Evolutionary conservation across 202 grass and related monocot genomes (phyloP).

Genomic region (Zoysia matrella): DNA sequence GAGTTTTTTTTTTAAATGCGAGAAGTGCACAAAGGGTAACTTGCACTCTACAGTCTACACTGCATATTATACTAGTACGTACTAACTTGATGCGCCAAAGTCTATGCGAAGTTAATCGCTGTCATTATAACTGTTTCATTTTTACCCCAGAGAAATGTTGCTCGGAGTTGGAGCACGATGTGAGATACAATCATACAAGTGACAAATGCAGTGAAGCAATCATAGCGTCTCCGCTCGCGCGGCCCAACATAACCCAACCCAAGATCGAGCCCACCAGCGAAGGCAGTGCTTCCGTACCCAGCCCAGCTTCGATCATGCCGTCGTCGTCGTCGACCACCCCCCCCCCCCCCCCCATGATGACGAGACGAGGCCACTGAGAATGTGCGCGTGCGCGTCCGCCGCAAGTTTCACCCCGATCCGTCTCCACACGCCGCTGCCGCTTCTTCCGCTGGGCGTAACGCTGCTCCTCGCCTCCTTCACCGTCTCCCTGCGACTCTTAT

Average conservation of each 20-base stretch:
- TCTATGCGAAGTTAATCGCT: no score
- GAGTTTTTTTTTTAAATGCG: no score
- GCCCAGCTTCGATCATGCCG: constrained; percentile 27
- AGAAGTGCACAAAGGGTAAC: neutral
- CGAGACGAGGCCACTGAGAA: constrained; percentile 61
- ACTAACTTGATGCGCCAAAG: no score
- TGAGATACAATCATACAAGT: neutral
- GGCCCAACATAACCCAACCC: constrained; percentile 21
- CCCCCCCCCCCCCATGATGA: constrained; percentile 79
- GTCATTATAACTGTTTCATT: no score
- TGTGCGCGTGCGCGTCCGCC: constrained; percentile 61
- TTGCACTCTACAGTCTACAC: neutral
- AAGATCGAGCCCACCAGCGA: constrained; percentile 8
- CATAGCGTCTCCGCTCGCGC: neutral
- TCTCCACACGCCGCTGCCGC: constrained; percentile 33
- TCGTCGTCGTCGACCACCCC: constrained; percentile 59
- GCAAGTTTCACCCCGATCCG: constrained; percentile 49
- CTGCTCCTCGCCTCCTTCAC: constrained; percentile 60
- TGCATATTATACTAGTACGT: no score
- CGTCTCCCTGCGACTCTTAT: constrained; percentile 56
- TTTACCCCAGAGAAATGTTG: no score
- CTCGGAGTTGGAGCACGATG: no score
- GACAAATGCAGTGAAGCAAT: neutral
- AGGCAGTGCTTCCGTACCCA: neutral
- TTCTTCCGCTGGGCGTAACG: constrained; percentile 60